Conservation (phyloP, 495 filamentous ascomycete species). For the Parathielavia hyrcaniae region DNA sequence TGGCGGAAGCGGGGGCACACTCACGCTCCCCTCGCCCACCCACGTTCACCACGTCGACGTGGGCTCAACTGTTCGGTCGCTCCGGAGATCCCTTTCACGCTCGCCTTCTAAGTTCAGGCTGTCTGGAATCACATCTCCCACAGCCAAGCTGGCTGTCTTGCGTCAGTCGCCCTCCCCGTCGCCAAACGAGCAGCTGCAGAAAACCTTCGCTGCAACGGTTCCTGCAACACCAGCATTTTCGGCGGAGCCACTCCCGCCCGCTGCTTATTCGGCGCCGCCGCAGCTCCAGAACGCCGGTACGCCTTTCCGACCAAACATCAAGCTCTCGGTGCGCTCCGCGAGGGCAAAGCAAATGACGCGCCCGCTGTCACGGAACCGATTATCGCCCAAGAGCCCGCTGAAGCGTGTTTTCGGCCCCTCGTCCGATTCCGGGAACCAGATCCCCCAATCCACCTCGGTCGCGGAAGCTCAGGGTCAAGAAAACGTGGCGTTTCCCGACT, state of each 20-base stretch:
- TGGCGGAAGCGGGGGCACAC: slow-evolving; percentile 61
- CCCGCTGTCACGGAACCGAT: slow-evolving; percentile 45
- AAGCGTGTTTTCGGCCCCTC: slow-evolving; percentile 68
- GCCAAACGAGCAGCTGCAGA: slow-evolving; percentile 11
- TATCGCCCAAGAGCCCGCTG: slow-evolving; percentile 66
- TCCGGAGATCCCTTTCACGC: slow-evolving; percentile 76
- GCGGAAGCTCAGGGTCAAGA: slow-evolving; percentile 47
- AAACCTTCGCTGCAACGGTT: slow-evolving; percentile 1
- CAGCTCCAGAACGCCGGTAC: slow-evolving; percentile 34
- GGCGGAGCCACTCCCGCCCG: slow-evolving; percentile 21
- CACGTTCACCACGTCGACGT: slow-evolving; percentile 74
- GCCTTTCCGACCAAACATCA: slow-evolving; percentile 42
- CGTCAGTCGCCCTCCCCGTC: slow-evolving; percentile 17
- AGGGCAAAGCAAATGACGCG: slow-evolving; percentile 43
- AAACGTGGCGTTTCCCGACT: slow-evolving; percentile 41
- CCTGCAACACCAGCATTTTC: slow-evolving; percentile 29
- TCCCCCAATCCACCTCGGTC: slow-evolving; percentile 38
- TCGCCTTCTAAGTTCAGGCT: slow-evolving; percentile 81
- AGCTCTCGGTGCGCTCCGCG: slow-evolving; percentile 49
- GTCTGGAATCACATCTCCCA: slow-evolving; percentile 25
- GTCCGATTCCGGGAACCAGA: slow-evolving; percentile 62
- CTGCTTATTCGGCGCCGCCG: slow-evolving; percentile 28
- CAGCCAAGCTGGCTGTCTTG: slow-evolving; percentile 7
- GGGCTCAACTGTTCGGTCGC: slow-evolving; percentile 64
- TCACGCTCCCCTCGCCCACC: slow-evolving; percentile 77